Evolutionary conservation across 306 rosid genomes (phyloP).

Genomic region (Heteromeles arbutifolia): DNA sequence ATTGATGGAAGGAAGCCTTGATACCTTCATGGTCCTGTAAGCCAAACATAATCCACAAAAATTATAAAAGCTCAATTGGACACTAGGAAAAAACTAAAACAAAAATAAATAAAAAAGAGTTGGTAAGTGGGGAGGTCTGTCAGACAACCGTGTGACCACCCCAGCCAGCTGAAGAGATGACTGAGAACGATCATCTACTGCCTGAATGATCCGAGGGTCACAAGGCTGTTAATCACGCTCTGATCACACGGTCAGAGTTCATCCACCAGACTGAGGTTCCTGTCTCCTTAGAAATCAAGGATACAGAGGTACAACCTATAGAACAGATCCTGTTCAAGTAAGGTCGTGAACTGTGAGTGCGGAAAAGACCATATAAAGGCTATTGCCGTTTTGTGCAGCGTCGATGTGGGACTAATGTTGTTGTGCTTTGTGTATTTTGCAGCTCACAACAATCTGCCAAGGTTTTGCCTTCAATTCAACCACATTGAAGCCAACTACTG

Average conservation of each 20-base stretch:
- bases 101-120: background rate
- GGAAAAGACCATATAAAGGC: background rate
- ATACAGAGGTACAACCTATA: background rate
- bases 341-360: fast-evolving
- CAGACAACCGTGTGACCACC: background rate
- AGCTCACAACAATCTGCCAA: too few relatives aligned
- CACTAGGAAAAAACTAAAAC: background rate
- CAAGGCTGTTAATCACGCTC: background rate
- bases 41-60: too few relatives aligned
- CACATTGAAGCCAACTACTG: too few relatives aligned
- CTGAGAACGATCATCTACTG: background rate
- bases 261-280: background rate
- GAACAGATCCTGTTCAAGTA: background rate
- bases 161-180: background rate
- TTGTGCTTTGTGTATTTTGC: background rate
- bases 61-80: too few relatives aligned
- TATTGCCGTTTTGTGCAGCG: background rate
- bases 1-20: too few relatives aligned
- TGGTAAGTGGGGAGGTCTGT: background rate
- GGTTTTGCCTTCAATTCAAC: too few relatives aligned
- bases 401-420: background rate
- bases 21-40: too few relatives aligned
- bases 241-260: background rate
- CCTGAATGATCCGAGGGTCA: background rate
- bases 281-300: background rate